A percentile compares a stretch with the other conserved stretches of the same genome.
Conservation (phyloP, 768 basidiomycete genomes). For the Mycena galopus region DNA sequence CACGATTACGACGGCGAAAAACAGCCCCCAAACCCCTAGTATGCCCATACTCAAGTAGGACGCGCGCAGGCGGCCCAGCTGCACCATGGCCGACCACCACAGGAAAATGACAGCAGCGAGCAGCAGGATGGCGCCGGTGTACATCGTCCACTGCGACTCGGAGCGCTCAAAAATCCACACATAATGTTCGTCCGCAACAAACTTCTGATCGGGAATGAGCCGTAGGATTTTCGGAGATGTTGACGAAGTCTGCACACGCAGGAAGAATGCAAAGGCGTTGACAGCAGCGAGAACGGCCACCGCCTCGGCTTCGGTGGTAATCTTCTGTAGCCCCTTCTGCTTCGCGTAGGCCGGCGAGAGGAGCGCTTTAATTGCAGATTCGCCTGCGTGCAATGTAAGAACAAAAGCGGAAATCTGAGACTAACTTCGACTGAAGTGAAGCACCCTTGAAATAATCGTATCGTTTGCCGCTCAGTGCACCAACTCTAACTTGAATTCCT, state of each 20-base stretch:
- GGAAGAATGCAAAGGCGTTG: conserved; percentile 91
- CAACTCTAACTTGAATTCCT: conserved; percentile 90
- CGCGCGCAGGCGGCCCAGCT: conserved; percentile 81
- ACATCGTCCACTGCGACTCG: conserved; percentile 93
- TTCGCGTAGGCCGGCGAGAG: conserved; percentile 94
- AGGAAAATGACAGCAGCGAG: conserved; percentile 97
- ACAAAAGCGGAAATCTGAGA: background rate
- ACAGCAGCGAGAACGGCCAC: conserved; percentile 72
- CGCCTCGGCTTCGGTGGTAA: conserved; percentile 85
- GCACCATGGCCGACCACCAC: conserved; percentile 97
- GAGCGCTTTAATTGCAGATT: conserved; percentile 92
- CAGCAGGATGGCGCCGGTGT: conserved; percentile 91
- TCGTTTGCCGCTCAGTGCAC: conserved; percentile 93
- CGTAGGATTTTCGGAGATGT: conserved; percentile 50
- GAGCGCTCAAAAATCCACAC: conserved; percentile 98
- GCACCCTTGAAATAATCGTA: conserved; percentile 98
- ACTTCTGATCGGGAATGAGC: conserved; percentile 80
- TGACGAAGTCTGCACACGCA: conserved; percentile 80
- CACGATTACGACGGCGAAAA: conserved; percentile 92
- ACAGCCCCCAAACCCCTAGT: conserved; percentile 88
- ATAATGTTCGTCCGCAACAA: conserved; percentile 86
- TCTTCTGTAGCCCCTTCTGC: conserved; percentile 80
- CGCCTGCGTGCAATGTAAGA: conserved; percentile 65
- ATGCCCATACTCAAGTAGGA: conserved; percentile 95
- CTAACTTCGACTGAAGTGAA: conserved; percentile 29